Conservation (phyloP, 2,329 filamentous ascomycete genomes). For the Aspergillus flavus region DNA sequence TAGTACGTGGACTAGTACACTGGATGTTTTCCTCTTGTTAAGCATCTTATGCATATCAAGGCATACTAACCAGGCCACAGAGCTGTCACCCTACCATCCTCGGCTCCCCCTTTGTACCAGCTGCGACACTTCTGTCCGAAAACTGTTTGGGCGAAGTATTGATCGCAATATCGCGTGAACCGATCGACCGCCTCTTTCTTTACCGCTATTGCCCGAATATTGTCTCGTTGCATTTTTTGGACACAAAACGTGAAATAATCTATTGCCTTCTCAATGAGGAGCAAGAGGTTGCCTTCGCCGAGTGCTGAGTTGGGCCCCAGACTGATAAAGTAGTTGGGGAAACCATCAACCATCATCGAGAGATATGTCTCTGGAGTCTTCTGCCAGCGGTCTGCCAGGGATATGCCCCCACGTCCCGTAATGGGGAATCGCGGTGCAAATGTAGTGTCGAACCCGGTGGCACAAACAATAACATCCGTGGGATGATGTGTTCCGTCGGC, state of each 20-base stretch:
- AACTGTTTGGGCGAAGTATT: slow-evolving; percentile 39
- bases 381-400: slow-evolving; percentile 34
- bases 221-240: slow-evolving; percentile 39
- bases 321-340: slow-evolving; percentile 39
- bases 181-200: slow-evolving; percentile 29
- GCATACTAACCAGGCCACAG: slow-evolving; percentile 37
- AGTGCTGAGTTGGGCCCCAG: slow-evolving; percentile 37
- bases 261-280: slow-evolving; percentile 35
- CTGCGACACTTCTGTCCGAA: slow-evolving; percentile 39
- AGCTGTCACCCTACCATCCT: slow-evolving; percentile 34
- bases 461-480: slow-evolving; percentile 41
- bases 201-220: slow-evolving; percentile 34
- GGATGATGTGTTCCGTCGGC: slow-evolving; percentile 37
- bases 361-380: slow-evolving; percentile 40
- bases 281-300: slow-evolving; percentile 37
- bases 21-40: neutral
- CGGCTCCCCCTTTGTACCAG: slow-evolving; percentile 42
- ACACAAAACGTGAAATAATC: slow-evolving; percentile 40
- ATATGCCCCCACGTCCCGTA: slow-evolving; percentile 31
- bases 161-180: slow-evolving; percentile 36
- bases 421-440: slow-evolving; percentile 39
- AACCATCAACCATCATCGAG: slow-evolving; percentile 35
- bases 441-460: slow-evolving; percentile 42
- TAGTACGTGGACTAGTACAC: neutral
- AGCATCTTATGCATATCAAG: neutral